Conservation (phyloP, 2,329 filamentous ascomycete species). For the Cordyceps fumosorosea region DNA sequence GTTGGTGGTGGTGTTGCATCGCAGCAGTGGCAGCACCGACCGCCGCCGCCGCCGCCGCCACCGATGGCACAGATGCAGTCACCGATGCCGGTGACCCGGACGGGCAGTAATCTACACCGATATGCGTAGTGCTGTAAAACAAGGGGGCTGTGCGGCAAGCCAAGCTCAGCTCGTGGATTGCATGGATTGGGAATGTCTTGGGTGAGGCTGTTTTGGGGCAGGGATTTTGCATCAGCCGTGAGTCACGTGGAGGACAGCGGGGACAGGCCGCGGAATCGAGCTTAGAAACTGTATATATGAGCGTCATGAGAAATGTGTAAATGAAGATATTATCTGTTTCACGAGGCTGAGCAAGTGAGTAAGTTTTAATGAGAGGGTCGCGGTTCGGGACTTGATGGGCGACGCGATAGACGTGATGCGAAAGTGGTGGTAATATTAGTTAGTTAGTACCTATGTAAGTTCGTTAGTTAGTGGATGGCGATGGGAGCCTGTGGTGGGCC, state of each 20-base stretch:
- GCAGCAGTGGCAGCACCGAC: background rate
- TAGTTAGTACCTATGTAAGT: no score
- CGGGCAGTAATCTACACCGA: conserved; percentile 10
- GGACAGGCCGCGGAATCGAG: background rate
- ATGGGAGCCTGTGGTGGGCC: background rate
- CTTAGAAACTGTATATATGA: background rate
- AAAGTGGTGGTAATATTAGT: background rate
- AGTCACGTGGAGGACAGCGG: background rate
- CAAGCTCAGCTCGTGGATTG: background rate
- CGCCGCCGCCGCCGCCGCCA: background rate
- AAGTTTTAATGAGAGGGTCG: background rate
- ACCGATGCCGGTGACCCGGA: background rate
- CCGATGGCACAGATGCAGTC: background rate
- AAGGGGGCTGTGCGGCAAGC: background rate
- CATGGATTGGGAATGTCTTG: background rate
- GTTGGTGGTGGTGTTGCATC: background rate
- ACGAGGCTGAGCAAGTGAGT: background rate
- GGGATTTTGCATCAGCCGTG: background rate
- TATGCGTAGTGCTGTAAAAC: background rate
- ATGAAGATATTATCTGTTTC: background rate
- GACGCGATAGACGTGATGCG: no score
- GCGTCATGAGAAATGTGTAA: background rate
- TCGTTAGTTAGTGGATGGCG: background rate
- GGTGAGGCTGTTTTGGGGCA: background rate
- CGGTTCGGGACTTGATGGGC: background rate